phyloP scores from a whole-genome alignment of 805 yeast genomes.

The Wickerhamiella bombiphila region DNA sequence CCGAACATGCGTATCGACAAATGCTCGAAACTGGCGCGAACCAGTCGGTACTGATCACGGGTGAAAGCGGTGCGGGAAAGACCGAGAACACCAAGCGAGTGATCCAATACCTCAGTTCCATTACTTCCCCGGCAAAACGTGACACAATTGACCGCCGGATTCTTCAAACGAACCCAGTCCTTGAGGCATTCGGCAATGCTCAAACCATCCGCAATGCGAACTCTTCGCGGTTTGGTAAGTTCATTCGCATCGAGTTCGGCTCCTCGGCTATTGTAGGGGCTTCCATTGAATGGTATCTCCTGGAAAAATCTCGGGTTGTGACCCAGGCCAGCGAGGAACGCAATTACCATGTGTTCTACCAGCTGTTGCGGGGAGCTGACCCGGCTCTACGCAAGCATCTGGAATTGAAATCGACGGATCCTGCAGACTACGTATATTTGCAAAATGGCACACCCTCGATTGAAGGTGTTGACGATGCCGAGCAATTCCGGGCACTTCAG shows the following conservation, averaged over 20 bases:
- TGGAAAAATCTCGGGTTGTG: slow-evolving; percentile 88
- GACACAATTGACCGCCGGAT: slow-evolving; percentile 60
- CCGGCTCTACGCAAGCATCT: slow-evolving; percentile 24
- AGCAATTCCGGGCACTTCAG: slow-evolving; percentile 47
- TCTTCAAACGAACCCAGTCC: slow-evolving; percentile 83
- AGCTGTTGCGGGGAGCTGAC: slow-evolving; percentile 55
- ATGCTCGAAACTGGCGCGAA: slow-evolving; percentile 53
- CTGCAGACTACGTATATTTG: slow-evolving; percentile 44
- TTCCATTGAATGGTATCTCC: slow-evolving; percentile 80
- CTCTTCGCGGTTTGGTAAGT: slow-evolving; percentile 94
- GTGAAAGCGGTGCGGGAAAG: slow-evolving; percentile 98
- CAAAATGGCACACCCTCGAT: slow-evolving; percentile 39
- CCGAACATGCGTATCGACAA: slow-evolving; percentile 73
- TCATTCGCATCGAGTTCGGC: slow-evolving; percentile 71
- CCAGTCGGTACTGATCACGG: slow-evolving; percentile 92
- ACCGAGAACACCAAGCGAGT: slow-evolving; percentile 95
- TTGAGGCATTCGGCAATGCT: slow-evolving; percentile 95
- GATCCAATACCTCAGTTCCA: slow-evolving; percentile 76
- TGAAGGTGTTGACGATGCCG: slow-evolving; percentile 62
- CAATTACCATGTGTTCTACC: slow-evolving; percentile 89
- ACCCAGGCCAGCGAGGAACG: slow-evolving; percentile 63
- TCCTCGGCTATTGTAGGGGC: slow-evolving; percentile 56
- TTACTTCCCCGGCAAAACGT: slow-evolving; percentile 32
- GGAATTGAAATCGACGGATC: slow-evolving; percentile 30
- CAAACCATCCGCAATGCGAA: slow-evolving; percentile 88